A percentile compares a stretch with the other conserved stretches of the same genome.
phyloP scores from a whole-genome alignment of 352 stramenopile species.

The Globisporangium barbulae region DNA sequence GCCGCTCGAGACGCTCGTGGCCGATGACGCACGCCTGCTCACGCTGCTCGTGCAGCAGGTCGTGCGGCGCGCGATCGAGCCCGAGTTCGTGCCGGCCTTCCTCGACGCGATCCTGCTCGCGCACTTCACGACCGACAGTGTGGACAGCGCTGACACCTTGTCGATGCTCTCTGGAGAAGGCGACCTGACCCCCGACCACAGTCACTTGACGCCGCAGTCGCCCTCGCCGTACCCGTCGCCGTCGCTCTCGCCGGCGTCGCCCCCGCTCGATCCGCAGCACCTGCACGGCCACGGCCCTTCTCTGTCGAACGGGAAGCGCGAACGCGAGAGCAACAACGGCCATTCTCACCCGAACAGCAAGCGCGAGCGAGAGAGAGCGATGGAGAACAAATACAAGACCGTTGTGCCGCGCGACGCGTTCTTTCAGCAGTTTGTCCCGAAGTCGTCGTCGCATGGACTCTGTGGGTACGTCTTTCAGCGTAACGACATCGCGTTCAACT shows the following conservation, averaged over 20 bases:
- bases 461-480: constrained; percentile 97
- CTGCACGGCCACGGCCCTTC: background rate
- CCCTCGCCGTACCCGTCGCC: constrained; percentile 17
- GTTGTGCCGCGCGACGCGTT: constrained; percentile 46
- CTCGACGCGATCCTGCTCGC: constrained; percentile 57
- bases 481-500: constrained; percentile 99
- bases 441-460: constrained; percentile 47
- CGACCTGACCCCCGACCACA: constrained; percentile 13
- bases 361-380: constrained; percentile 12
- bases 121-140: constrained; percentile 14
- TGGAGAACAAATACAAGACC: constrained; percentile 11
- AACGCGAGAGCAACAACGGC: constrained; percentile 1
- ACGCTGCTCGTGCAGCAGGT: constrained; percentile 20
- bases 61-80: constrained; percentile 17
- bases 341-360: background rate
- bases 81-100: constrained; percentile 29
- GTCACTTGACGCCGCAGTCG: constrained; percentile 15
- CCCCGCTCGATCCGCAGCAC: constrained; percentile 15
- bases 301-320: too few relatives aligned
- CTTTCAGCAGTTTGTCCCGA: constrained; percentile 57
- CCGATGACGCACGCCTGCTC: constrained; percentile 12
- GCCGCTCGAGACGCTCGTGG: constrained; percentile 12
- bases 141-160: constrained; percentile 9
- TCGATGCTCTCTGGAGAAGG: constrained; percentile 7
- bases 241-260: constrained; percentile 18